Percentiles rank a stretch among this genome's conserved stretches.
These are phyloP conservation scores for Ophiocordyceps camponoti-saundersi DNA, from an alignment of 2,329 filamentous ascomycete species.

Conservation along the genomic window DNA sequence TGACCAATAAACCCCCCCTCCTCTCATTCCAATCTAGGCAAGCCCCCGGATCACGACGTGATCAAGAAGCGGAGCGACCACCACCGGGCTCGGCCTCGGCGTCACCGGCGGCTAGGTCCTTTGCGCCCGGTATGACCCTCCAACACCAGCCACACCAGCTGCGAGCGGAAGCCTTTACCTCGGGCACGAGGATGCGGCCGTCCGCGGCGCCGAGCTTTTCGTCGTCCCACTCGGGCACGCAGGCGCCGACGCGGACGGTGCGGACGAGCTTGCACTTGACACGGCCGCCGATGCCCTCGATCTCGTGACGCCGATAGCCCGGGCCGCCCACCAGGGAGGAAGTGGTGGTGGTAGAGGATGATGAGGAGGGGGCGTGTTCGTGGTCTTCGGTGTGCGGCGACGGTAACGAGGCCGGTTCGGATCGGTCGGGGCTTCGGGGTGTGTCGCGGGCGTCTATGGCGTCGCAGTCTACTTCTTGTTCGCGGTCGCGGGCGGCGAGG, in stretches of 20 bases:
- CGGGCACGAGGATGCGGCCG: slow-evolving; percentile 49
- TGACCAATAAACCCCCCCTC: not conserved
- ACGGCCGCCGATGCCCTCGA: slow-evolving; percentile 76
- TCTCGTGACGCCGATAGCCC: slow-evolving; percentile 73
- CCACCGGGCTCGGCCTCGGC: not conserved
- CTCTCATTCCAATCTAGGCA: no score
- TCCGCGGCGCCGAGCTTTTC: slow-evolving; percentile 36
- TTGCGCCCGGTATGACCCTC: slow-evolving; percentile 48
- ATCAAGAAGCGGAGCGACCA: not conserved
- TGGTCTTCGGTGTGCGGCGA: not conserved
- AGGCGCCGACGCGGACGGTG: slow-evolving; percentile 64
- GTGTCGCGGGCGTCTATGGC: slow-evolving; percentile 50
- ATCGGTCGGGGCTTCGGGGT: slow-evolving; percentile 6
- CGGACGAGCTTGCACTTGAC: slow-evolving; percentile 81
- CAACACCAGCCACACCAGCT: slow-evolving; percentile 92
- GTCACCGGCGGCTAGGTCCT: slow-evolving; percentile 15
- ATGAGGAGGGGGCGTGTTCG: not conserved
- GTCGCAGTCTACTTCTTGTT: slow-evolving; percentile 74
- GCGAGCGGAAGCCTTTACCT: slow-evolving; percentile 49
- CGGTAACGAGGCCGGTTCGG: slow-evolving; percentile 5
- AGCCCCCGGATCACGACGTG: not conserved
- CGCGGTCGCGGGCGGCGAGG: slow-evolving; percentile 58
- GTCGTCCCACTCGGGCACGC: slow-evolving; percentile 73
- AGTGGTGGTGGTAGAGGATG: slow-evolving; percentile 12
- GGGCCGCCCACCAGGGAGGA: slow-evolving; percentile 38